phyloP scores from a whole-genome alignment of 148 eudicot species.

The Chenopodium album region DNA sequence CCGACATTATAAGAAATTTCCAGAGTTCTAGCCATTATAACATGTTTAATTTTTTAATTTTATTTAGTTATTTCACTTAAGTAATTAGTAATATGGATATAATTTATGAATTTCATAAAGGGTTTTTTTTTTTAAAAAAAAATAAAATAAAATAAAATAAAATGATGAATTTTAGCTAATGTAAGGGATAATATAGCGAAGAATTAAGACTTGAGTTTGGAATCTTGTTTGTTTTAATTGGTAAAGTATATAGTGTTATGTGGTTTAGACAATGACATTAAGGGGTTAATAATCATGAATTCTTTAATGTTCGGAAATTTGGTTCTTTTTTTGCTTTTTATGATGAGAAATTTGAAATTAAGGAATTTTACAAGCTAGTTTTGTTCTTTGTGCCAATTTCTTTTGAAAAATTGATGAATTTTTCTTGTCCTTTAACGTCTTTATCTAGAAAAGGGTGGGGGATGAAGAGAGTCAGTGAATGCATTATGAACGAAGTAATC shows the following conservation, averaged over 20 bases:
- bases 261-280: background rate
- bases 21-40: too few relatives aligned
- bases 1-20: too few relatives aligned
- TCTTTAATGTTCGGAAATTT: background rate
- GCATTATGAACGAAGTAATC: slow-evolving; percentile 20
- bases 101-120: too few relatives aligned
- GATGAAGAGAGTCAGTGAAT: background rate
- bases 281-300: background rate
- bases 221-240: too few relatives aligned
- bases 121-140: too few relatives aligned
- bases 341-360: background rate
- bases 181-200: background rate
- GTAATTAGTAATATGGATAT: too few relatives aligned
- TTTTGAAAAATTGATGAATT: background rate
- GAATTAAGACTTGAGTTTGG: background rate
- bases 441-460: slow-evolving; percentile 2
- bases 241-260: background rate
- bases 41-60: too few relatives aligned
- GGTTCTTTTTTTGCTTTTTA: background rate
- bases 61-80: too few relatives aligned
- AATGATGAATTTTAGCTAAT: background rate
- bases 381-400: background rate
- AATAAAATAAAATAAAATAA: too few relatives aligned
- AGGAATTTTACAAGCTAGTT: background rate
- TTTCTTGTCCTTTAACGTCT: slow-evolving; percentile 9